A percentile compares a stretch with the other conserved stretches of the same genome.
phyloP scores from a whole-genome alignment of 331 rosid genomes.

The Malus hybrid region DNA sequence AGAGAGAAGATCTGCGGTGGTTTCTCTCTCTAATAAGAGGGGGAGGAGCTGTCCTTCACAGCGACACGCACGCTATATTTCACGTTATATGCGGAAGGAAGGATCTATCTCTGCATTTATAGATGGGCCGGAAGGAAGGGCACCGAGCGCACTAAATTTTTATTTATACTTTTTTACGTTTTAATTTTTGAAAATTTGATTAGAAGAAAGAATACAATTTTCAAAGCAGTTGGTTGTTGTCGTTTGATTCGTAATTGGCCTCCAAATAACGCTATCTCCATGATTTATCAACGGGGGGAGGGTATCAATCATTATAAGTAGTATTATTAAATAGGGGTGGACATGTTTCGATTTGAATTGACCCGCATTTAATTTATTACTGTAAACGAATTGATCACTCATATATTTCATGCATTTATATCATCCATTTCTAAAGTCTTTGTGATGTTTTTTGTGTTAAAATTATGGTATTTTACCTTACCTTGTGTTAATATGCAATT shows the following conservation, averaged over 20 bases:
- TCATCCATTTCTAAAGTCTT: too few species aligned
- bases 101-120: not conserved
- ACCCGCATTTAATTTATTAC: too few species aligned
- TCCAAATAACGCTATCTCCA: not conserved
- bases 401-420: too few species aligned
- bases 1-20: constrained; percentile 4
- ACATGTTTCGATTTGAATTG: too few species aligned
- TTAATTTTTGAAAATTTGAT: not conserved
- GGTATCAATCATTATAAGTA: not conserved
- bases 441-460: too few species aligned
- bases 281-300: not conserved
- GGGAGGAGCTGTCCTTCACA: constrained; percentile 6
- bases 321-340: too few species aligned
- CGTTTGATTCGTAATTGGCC: not conserved
- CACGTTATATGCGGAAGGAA: not conserved
- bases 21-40: not conserved
- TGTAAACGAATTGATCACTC: too few species aligned
- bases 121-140: not conserved
- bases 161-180: too few species aligned
- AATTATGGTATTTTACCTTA: too few species aligned
- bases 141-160: not conserved
- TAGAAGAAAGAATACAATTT: not conserved
- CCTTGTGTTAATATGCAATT: too few species aligned
- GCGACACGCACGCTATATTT: not conserved
- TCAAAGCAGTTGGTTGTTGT: not conserved